Conservation (phyloP, 768 basidiomycete species). For the Cyclocybe cylindracea region DNA sequence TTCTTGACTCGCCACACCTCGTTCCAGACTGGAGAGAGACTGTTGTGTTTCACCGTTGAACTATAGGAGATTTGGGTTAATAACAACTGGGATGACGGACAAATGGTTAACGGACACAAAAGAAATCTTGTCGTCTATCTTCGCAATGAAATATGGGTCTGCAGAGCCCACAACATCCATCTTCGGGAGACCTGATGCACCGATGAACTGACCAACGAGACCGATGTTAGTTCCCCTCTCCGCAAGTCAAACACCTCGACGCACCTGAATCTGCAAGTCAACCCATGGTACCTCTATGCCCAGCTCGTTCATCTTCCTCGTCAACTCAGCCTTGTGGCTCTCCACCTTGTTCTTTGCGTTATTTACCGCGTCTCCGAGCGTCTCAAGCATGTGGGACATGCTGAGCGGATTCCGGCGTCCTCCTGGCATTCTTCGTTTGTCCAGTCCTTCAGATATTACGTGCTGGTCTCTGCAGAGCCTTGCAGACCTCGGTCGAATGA, state of each 20-base stretch:
- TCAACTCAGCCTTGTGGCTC: constrained; percentile 26
- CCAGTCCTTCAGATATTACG: too few relatives aligned
- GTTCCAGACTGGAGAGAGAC: constrained; percentile 71
- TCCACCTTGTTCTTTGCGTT: constrained; percentile 33
- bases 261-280: constrained; percentile 58
- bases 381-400: constrained; percentile 33
- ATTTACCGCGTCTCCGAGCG: constrained; percentile 18
- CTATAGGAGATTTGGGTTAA: constrained; percentile 32
- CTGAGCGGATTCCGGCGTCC: constrained; percentile 33
- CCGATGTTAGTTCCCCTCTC: background rate
- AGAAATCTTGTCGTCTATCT: constrained; percentile 60
- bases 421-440: constrained; percentile 18
- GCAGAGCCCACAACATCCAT: constrained; percentile 66
- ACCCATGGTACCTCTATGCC: constrained; percentile 41
- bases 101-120: constrained; percentile 51
- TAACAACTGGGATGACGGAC: background rate
- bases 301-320: constrained; percentile 32
- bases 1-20: constrained; percentile 74
- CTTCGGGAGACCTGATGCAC: constrained; percentile 67
- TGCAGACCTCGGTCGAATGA: too few relatives aligned
- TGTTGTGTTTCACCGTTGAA: constrained; percentile 62
- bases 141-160: constrained; percentile 75
- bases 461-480: too few relatives aligned
- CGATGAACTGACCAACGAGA: constrained; percentile 54
- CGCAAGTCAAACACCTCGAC: background rate